A percentile compares a stretch with the other conserved stretches of the same genome.
phyloP scores from a whole-genome alignment of 1,284 basidiomycete species.

The Melanopsichium pennsylvanicum region DNA sequence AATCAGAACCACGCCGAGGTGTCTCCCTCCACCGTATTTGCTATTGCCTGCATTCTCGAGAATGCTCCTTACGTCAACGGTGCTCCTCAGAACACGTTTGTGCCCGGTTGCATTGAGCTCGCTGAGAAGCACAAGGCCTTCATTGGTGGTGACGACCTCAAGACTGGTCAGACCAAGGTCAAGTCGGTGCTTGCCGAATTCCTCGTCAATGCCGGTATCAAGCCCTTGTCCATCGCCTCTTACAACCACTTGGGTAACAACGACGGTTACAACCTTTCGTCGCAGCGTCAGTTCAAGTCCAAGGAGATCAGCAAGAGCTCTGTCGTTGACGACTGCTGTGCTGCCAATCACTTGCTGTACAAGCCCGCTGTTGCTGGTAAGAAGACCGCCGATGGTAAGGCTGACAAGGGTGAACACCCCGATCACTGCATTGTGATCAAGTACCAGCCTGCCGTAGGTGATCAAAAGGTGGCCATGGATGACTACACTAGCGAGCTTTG shows the following conservation, averaged over 20 bases:
- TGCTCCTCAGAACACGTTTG: slow-evolving; percentile 98
- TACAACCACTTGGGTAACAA: slow-evolving; percentile 99
- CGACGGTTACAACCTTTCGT: slow-evolving; percentile 89
- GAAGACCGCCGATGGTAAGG: slow-evolving; percentile 67
- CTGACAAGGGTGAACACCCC: slow-evolving; percentile 86
- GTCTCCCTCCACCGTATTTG: slow-evolving; percentile 93
- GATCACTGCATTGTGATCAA: slow-evolving; percentile 88
- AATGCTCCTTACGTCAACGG: slow-evolving; percentile 95
- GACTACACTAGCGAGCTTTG: slow-evolving; percentile 92
- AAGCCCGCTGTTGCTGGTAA: slow-evolving; percentile 72
- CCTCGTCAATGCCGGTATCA: slow-evolving; percentile 98
- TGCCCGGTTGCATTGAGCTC: slow-evolving; percentile 91
- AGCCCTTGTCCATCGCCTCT: slow-evolving; percentile 92
- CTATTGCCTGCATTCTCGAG: slow-evolving; percentile 93
- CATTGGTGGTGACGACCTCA: slow-evolving; percentile 97
- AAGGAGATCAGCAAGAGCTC: slow-evolving; percentile 90
- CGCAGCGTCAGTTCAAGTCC: slow-evolving; percentile 91
- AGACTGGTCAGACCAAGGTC: slow-evolving; percentile 71
- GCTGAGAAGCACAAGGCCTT: slow-evolving; percentile 89
- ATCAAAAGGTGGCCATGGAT: slow-evolving; percentile 86
- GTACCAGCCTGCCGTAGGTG: slow-evolving; percentile 81
- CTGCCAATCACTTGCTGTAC: slow-evolving; percentile 86
- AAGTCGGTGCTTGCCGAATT: slow-evolving; percentile 95
- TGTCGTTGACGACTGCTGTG: slow-evolving; percentile 80
- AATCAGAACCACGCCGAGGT: slow-evolving; percentile 87